These are phyloP conservation scores for Penicillium malachiteum DNA, from an alignment of 495 filamentous ascomycete species.

Conservation along the genomic window DNA sequence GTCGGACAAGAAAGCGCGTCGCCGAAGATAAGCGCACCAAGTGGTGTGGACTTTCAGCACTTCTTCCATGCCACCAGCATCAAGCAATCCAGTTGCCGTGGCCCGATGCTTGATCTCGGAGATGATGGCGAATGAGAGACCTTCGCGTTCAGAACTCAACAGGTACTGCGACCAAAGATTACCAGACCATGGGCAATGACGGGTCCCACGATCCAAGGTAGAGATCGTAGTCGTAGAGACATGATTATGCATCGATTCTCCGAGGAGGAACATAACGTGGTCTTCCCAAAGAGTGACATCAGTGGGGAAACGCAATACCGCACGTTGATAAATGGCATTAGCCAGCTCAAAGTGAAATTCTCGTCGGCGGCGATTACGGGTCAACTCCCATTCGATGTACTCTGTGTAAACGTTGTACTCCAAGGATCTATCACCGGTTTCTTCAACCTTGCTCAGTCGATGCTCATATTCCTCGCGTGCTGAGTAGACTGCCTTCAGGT, in stretches of 20 bases:
- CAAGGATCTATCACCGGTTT: constrained; percentile 55
- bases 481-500: constrained; percentile 66
- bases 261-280: constrained; percentile 69
- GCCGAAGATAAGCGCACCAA: constrained; percentile 90
- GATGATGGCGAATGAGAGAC: constrained; percentile 71
- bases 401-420: constrained; percentile 62
- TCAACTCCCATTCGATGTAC: constrained; percentile 83
- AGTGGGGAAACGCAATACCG: constrained; percentile 63
- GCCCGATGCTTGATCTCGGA: constrained; percentile 89
- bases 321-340: constrained; percentile 76
- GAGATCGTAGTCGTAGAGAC: constrained; percentile 36
- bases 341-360: constrained; percentile 60
- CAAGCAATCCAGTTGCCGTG: constrained; percentile 75
- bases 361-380: constrained; percentile 52
- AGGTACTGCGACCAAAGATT: constrained; percentile 87
- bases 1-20: constrained; percentile 72
- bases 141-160: constrained; percentile 73
- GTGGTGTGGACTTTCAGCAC: constrained; percentile 84
- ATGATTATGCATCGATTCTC: constrained; percentile 39
- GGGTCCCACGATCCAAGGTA: constrained; percentile 72
- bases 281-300: constrained; percentile 77
- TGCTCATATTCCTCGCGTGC: constrained; percentile 71
- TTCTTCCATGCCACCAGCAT: constrained; percentile 73
- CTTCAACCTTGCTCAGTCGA: constrained; percentile 57
- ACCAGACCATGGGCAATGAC: constrained; percentile 91